Conservation (phyloP, 129 eudicot genomes). For the Heracleum sosnowskyi region DNA sequence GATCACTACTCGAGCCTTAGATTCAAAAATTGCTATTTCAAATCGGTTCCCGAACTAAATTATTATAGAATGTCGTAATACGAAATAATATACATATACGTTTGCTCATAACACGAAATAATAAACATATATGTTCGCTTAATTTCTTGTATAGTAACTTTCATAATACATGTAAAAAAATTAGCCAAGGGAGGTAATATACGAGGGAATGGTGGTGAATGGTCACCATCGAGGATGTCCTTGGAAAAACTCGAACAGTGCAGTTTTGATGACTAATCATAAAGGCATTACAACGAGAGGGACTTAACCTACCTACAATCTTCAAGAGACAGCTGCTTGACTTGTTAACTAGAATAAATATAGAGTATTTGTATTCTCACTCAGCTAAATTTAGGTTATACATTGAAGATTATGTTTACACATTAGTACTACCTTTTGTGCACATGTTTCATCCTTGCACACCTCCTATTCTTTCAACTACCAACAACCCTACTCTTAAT, state of each 20-base stretch:
- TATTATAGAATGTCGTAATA: too few relatives aligned
- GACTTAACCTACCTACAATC: slow-evolving; percentile 26
- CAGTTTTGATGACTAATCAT: slow-evolving; percentile 31
- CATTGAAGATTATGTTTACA: neutral
- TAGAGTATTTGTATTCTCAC: neutral
- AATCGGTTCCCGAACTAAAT: too few relatives aligned
- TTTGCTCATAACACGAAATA: too few relatives aligned
- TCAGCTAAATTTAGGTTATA: neutral
- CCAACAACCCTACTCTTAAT: neutral
- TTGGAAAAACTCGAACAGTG: slow-evolving; percentile 28
- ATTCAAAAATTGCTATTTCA: neutral
- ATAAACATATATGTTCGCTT: too few relatives aligned
- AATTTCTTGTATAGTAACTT: neutral
- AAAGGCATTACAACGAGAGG: slow-evolving; percentile 39
- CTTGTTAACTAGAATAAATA: neutral
- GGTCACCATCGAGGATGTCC: slow-evolving; percentile 59
- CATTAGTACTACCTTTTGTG: neutral
- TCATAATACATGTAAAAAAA: neutral
- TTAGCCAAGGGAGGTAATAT: slow-evolving; percentile 8
- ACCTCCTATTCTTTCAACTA: neutral
- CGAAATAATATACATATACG: too few relatives aligned
- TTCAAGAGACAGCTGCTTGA: neutral
- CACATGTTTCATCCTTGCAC: neutral
- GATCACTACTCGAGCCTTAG: neutral
- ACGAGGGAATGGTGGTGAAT: slow-evolving; percentile 25